Evolutionary conservation across 345 rosid species (phyloP), one percentile per base, ranked within the genome.

Genomic region (Euphorbia tirucalli): DNA sequence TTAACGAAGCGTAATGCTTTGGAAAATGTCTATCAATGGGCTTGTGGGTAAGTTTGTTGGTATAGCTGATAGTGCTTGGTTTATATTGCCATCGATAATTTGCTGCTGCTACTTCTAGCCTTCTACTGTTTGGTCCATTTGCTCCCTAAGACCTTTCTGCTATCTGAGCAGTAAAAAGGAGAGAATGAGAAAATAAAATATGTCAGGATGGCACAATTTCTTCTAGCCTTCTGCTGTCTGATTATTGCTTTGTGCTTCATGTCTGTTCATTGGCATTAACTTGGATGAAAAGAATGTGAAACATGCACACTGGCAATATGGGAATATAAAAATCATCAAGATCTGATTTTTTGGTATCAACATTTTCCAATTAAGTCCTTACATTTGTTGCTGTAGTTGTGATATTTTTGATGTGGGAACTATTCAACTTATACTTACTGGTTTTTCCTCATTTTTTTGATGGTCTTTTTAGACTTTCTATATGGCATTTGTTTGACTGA

Each of bases 1-100:
- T 80, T 93, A 62, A 82, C 89, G 50, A 85, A 89, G 76, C 91
- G 98, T 61, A 93, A 93, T 78, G 81, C 89, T 3, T 79, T 88
- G 82, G 98, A 93, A 83, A 93, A 93, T 77, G 88, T 89, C 25
- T 87, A 83, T 75, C 88, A 90, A 66, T 93, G 98, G 98, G 86
- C 88, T 39, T 93, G 98, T 64, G 97, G 98, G 98, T 93, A 80
- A 65, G 92, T 74, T 35, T 71, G 31, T 66, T 3, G 31, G 2
- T n/a, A 48, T 19, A 30, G 19, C 13, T 31, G 13, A 19, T 59
- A 19, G 61, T 66, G 24, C 58, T 35, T 32, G 50, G 55, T 66
- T 72, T 54, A 16, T 66, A 8, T 13, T 21, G 22, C 55, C 19
- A 15, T 7, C 18, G 16, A 8, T 13, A 16, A 7, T 46, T 46